Evolutionary conservation across 2,329 filamentous ascomycete species (phyloP).

Genomic region (Penicillium psychrosexuale): DNA sequence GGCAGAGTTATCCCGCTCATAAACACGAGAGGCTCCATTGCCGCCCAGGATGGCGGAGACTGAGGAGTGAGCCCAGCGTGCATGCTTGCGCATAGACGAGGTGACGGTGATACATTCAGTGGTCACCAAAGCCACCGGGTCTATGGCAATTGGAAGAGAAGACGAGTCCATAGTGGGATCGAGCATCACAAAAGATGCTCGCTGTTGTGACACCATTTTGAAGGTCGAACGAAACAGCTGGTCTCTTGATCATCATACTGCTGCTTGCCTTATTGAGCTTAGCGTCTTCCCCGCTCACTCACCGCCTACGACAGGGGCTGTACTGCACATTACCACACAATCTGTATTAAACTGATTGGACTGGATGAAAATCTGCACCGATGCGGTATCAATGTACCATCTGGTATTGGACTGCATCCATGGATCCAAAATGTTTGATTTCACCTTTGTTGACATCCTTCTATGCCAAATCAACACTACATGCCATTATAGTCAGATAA

Average conservation of each 20-base stretch:
- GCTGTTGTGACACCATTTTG: conserved; percentile 22
- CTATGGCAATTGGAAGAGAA: conserved; percentile 73
- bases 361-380: background rate
- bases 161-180: conserved; percentile 32
- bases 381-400: background rate
- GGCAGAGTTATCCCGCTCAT: conserved; percentile 44
- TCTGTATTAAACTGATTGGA: background rate
- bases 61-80: conserved; percentile 91
- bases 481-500: background rate
- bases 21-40: conserved; percentile 48
- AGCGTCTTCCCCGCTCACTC: conserved; percentile 24
- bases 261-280: conserved; percentile 26
- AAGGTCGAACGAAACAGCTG: conserved; percentile 26
- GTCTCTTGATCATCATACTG: conserved; percentile 24
- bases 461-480: background rate
- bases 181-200: conserved; percentile 23
- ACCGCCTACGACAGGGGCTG: conserved; percentile 26
- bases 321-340: background rate
- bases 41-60: conserved; percentile 93
- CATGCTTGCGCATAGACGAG: conserved; percentile 96
- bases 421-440: conserved; percentile 6
- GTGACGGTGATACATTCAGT: conserved; percentile 99
- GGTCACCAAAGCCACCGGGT: conserved; percentile 88
- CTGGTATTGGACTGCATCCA: conserved; percentile 8
- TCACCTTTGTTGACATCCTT: conserved; percentile 1